A percentile compares a stretch with the other conserved stretches of the same genome.
Evolutionary conservation across 23 red algal genomes (phyloP).

Genomic region (Gracilaria domingensis): DNA sequence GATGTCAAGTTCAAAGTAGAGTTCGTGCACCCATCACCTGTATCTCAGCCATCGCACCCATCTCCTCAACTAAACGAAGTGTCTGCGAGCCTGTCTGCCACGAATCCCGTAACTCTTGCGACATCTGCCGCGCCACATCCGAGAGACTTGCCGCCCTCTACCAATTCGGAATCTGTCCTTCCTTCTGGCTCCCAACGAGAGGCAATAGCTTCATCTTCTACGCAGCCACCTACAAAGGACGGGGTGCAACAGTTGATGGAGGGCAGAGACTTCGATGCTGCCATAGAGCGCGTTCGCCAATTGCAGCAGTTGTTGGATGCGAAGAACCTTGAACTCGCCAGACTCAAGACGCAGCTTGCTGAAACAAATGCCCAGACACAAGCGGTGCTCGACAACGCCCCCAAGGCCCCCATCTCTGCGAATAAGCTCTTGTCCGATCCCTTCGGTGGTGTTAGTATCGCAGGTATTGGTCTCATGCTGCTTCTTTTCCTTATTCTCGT

Average conservation of each 20-base stretch:
- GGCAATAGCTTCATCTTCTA: not conserved
- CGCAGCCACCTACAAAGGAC: not conserved
- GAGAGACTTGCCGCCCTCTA: slow-evolving; percentile 21
- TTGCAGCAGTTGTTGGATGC: slow-evolving; percentile 55
- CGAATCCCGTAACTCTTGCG: not conserved
- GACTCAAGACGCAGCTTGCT: slow-evolving; percentile 60
- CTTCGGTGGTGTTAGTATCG: slow-evolving; percentile 68
- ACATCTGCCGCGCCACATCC: slow-evolving; percentile 26
- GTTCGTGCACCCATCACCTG: not conserved
- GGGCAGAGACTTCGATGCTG: slow-evolving; percentile 46
- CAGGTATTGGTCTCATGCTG: slow-evolving; percentile 62
- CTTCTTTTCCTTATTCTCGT: slow-evolving; percentile 58
- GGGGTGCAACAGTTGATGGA: slow-evolving; percentile 32
- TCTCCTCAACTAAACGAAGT: not conserved
- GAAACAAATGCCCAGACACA: slow-evolving; percentile 66
- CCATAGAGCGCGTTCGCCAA: slow-evolving; percentile 57
- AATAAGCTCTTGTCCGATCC: slow-evolving; percentile 53
- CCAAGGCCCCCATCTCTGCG: slow-evolving; percentile 44
- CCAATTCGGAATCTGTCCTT: not conserved
- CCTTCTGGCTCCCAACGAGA: not conserved
- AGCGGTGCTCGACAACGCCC: slow-evolving; percentile 53
- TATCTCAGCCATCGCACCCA: not conserved
- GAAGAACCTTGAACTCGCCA: slow-evolving; percentile 45
- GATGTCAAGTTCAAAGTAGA: slow-evolving; percentile 48
- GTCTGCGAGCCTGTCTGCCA: not conserved